Evolutionary conservation across 2,329 filamentous ascomycete species (phyloP).

Genomic region (Ophiostoma triangulosporum): DNA sequence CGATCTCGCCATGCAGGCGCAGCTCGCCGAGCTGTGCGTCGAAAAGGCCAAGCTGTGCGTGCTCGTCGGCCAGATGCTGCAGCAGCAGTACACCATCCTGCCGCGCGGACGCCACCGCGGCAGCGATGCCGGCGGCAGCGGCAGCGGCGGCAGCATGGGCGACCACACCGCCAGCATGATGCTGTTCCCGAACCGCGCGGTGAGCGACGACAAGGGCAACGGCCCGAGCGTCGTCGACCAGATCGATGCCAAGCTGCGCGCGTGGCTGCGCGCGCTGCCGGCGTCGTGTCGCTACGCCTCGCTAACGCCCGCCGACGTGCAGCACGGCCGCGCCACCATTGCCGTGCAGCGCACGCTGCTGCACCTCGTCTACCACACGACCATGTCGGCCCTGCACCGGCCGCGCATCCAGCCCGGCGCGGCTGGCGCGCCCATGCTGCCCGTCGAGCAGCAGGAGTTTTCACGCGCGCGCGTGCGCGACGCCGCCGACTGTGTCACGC

Average conservation of each 20-base stretch:
- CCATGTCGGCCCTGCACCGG: slow-evolving; percentile 77
- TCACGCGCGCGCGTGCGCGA: slow-evolving; percentile 73
- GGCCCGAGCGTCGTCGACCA: slow-evolving; percentile 56
- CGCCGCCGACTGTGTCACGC: slow-evolving; percentile 74
- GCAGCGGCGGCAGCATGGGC: not conserved
- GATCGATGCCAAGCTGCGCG: slow-evolving; percentile 66
- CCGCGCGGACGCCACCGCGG: slow-evolving; percentile 64
- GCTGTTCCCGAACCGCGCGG: slow-evolving; percentile 76
- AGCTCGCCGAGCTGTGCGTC: slow-evolving; percentile 79
- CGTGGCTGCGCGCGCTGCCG: slow-evolving; percentile 64
- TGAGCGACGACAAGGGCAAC: slow-evolving; percentile 41
- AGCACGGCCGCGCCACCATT: slow-evolving; percentile 45
- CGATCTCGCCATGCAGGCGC: slow-evolving; percentile 58
- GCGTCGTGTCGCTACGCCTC: slow-evolving; percentile 54
- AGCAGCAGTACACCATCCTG: slow-evolving; percentile 82
- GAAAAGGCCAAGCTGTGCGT: slow-evolving; percentile 82
- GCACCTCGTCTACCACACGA: slow-evolving; percentile 89
- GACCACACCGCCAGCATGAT: slow-evolving; percentile 44
- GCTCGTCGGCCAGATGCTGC: slow-evolving; percentile 78
- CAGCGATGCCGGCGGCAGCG: slow-evolving; percentile 2
- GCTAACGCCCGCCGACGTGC: slow-evolving; percentile 39
- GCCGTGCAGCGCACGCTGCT: slow-evolving; percentile 69
- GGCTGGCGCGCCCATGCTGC: slow-evolving; percentile 36
- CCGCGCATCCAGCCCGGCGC: slow-evolving; percentile 77
- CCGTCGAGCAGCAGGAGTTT: slow-evolving; percentile 57